phyloP scores from a whole-genome alignment of 164 flowering plant genomes.

The Echeveria elegans region DNA sequence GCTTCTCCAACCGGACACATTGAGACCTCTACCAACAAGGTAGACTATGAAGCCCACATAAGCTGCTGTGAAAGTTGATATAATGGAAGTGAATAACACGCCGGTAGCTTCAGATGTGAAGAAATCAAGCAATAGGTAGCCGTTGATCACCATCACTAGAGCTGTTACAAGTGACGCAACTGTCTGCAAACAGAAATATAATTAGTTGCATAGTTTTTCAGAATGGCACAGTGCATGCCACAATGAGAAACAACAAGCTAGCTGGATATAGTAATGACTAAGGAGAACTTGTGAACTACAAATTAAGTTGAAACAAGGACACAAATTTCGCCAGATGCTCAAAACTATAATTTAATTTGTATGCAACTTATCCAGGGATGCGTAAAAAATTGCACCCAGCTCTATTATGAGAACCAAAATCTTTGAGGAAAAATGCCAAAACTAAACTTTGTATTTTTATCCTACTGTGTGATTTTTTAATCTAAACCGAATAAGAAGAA shows the following conservation, averaged over 20 bases:
- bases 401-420: background rate
- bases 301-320: too few relatives aligned
- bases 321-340: background rate
- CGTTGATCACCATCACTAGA: slow-evolving; percentile 12
- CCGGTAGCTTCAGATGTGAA: slow-evolving; percentile 9
- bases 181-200: background rate
- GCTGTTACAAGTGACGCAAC: slow-evolving; percentile 7
- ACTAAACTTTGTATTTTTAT: background rate
- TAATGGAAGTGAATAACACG: background rate
- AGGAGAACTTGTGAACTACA: too few relatives aligned
- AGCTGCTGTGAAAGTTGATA: slow-evolving; percentile 5
- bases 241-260: too few relatives aligned
- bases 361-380: background rate
- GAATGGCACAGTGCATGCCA: background rate
- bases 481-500: background rate
- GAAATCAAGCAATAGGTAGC: slow-evolving; percentile 11
- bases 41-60: slow-evolving; percentile 9
- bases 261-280: background rate
- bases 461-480: background rate
- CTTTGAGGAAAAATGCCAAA: background rate
- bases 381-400: background rate
- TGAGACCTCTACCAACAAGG: slow-evolving; percentile 5
- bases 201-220: background rate
- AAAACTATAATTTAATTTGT: background rate
- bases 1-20: background rate